Evolutionary conservation across 768 basidiomycete genomes (phyloP).

Genomic region (Russula abietina): DNA sequence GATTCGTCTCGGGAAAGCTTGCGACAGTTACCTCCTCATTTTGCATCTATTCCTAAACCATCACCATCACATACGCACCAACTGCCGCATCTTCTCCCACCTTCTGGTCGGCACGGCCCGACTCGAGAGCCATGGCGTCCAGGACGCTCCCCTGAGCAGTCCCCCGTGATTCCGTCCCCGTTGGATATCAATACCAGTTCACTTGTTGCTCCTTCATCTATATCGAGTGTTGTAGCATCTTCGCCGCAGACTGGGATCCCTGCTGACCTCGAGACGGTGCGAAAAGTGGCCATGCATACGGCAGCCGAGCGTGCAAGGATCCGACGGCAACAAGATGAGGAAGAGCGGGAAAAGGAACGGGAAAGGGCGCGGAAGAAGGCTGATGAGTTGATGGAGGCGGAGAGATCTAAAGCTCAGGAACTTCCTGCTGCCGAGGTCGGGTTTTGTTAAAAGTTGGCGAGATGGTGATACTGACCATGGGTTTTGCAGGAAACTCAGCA

Average conservation of each 20-base stretch:
- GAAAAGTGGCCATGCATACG: slow-evolving; percentile 73
- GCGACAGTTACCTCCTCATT: slow-evolving; percentile 24
- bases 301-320: slow-evolving; percentile 80
- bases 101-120: slow-evolving; percentile 16
- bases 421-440: slow-evolving; percentile 3
- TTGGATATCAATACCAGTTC: slow-evolving; percentile 1
- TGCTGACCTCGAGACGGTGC: slow-evolving; percentile 49
- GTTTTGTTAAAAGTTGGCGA: background rate
- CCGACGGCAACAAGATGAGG: slow-evolving; percentile 76
- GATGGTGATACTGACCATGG: background rate
- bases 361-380: slow-evolving; percentile 81
- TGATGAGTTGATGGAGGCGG: slow-evolving; percentile 55
- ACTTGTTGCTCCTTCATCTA: slow-evolving; percentile 14
- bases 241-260: slow-evolving; percentile 25
- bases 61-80: slow-evolving; percentile 18
- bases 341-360: slow-evolving; percentile 69
- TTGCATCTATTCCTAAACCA: slow-evolving; percentile 8
- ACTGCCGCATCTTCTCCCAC: slow-evolving; percentile 5
- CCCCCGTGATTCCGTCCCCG: slow-evolving; percentile 13
- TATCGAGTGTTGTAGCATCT: slow-evolving; percentile 22
- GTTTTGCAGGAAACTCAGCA: slow-evolving; percentile 6
- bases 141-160: slow-evolving; percentile 17
- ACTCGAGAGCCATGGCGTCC: slow-evolving; percentile 23
- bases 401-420: background rate
- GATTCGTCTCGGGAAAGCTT: slow-evolving; percentile 23